These are phyloP conservation scores for Datisca glomerata DNA, from an alignment of 306 rosid species.

Conservation along the genomic window DNA sequence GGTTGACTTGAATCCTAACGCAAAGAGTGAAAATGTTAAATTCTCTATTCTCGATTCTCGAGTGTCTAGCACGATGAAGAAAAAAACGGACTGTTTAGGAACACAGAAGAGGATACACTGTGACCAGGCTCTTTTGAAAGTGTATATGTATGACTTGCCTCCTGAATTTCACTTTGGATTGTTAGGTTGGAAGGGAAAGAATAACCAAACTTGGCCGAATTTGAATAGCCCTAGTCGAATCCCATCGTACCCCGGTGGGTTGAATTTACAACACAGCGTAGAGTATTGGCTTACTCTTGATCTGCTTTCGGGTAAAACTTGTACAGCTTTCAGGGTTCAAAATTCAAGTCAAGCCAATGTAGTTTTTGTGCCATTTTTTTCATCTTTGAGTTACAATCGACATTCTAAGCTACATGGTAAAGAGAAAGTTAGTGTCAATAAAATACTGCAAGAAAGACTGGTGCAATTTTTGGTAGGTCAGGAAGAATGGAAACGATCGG, in stretches of 20 bases:
- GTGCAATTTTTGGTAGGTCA: conserved; percentile 37
- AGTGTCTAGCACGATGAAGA: conserved; percentile 20
- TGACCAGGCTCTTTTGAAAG: conserved; percentile 45
- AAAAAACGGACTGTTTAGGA: conserved; percentile 16
- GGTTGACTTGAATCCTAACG: conserved; percentile 39
- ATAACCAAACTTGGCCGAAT: conserved; percentile 67
- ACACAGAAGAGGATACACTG: conserved; percentile 20
- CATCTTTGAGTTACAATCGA: conserved; percentile 83
- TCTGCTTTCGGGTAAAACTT: conserved; percentile 59
- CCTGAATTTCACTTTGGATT: conserved; percentile 85
- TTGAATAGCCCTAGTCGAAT: conserved; percentile 29
- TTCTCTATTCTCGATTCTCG: conserved; percentile 19
- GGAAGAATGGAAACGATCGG: conserved; percentile 58
- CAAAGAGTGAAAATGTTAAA: conserved; percentile 20
- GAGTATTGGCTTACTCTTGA: conserved; percentile 97
- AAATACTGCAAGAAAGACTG: conserved; percentile 61
- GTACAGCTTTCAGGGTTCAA: conserved; percentile 57
- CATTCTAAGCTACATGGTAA: conserved; percentile 54
- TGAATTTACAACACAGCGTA: conserved; percentile 82
- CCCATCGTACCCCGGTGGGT: conserved; percentile 79
- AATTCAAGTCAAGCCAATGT: conserved; percentile 79
- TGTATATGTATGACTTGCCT: conserved; percentile 86
- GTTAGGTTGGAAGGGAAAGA: conserved; percentile 77
- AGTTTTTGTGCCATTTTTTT: conserved; percentile 81
- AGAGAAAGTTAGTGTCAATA: conserved; percentile 52